A percentile compares a stretch with the other conserved stretches of the same genome.
Evolutionary conservation across 495 filamentous ascomycete genomes (phyloP).

Genomic region (Oidiodendron maius): DNA sequence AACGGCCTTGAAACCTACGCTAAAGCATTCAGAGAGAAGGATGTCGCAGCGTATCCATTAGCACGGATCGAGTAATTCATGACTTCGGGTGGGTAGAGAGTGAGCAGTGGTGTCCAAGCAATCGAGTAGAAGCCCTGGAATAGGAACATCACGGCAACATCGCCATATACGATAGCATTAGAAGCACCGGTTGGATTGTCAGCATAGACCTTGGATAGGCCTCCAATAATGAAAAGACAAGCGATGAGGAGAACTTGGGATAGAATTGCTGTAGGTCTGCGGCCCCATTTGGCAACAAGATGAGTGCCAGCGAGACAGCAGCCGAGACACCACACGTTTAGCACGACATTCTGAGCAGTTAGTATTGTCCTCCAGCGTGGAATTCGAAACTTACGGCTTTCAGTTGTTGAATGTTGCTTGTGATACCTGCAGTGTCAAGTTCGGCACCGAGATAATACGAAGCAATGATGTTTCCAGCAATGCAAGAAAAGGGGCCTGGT

Average conservation of each 20-base stretch:
- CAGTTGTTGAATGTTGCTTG: conserved; percentile 31
- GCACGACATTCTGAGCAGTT: conserved; percentile 10
- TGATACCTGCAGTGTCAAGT: conserved; percentile 42
- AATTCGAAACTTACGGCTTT: conserved; percentile 32
- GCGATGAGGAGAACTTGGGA: conserved; percentile 27
- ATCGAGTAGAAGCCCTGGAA: conserved; percentile 58
- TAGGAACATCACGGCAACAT: conserved; percentile 33
- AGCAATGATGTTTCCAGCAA: conserved; percentile 46
- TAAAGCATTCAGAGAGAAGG: conserved; percentile 41
- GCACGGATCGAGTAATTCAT: conserved; percentile 44
- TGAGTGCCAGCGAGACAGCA: conserved; percentile 9
- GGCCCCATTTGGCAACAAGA: conserved; percentile 22
- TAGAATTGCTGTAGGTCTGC: conserved; percentile 11
- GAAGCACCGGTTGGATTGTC: conserved; percentile 25
- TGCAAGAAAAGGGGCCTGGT: conserved; percentile 35
- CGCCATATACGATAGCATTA: conserved; percentile 4
- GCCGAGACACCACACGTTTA: conserved; percentile 15
- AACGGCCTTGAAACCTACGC: conserved; percentile 30
- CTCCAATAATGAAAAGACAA: conserved; percentile 45
- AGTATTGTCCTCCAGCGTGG: not conserved
- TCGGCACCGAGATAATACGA: conserved; percentile 42
- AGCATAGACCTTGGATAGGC: conserved; percentile 42
- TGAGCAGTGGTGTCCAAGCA: conserved; percentile 54
- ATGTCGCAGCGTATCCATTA: conserved; percentile 42
- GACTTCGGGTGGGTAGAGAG: conserved; percentile 51